phyloP scores from a whole-genome alignment of 495 filamentous ascomycete genomes.

The Letharia columbiana region DNA sequence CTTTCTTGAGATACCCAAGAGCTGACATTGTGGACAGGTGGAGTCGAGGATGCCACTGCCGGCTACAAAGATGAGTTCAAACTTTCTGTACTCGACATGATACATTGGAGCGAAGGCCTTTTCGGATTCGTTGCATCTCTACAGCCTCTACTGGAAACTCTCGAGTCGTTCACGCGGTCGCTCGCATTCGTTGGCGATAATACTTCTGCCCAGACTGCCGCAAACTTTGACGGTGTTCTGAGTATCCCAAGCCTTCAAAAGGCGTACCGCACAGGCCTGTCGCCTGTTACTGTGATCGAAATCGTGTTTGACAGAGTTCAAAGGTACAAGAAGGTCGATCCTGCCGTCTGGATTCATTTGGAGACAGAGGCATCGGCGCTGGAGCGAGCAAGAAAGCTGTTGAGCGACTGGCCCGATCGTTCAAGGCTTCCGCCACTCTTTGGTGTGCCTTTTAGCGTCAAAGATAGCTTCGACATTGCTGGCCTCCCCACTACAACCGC shows the following conservation, averaged over 20 bases:
- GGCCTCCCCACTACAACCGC: slow-evolving; percentile 52
- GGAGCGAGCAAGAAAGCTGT: slow-evolving; percentile 36
- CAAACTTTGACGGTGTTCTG: slow-evolving; percentile 36
- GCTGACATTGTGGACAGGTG: slow-evolving; percentile 26
- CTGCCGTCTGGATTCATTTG: slow-evolving; percentile 48
- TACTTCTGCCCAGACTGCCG: slow-evolving; percentile 30
- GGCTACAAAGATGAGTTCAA: slow-evolving; percentile 40
- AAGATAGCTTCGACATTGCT: slow-evolving; percentile 55
- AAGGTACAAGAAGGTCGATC: slow-evolving; percentile 38
- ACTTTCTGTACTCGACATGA: slow-evolving; percentile 35
- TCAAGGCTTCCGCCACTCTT: slow-evolving; percentile 48
- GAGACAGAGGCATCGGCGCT: slow-evolving; percentile 34
- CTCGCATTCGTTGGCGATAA: slow-evolving; percentile 1
- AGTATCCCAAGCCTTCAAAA: slow-evolving; percentile 30
- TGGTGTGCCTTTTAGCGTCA: slow-evolving; percentile 56
- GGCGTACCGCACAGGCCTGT: slow-evolving; percentile 36
- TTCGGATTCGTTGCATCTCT: slow-evolving; percentile 43
- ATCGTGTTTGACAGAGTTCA: slow-evolving; percentile 37
- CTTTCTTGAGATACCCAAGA: neutral
- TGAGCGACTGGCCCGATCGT: slow-evolving; percentile 34
- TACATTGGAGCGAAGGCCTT: slow-evolving; percentile 40
- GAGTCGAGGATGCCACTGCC: slow-evolving; percentile 37
- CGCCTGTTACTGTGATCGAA: slow-evolving; percentile 36
- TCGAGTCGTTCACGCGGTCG: slow-evolving; percentile 19
- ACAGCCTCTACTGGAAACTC: slow-evolving; percentile 28